Evolutionary conservation across 2,329 filamentous ascomycete genomes (phyloP).

Genomic region (Xylaria sp.): DNA sequence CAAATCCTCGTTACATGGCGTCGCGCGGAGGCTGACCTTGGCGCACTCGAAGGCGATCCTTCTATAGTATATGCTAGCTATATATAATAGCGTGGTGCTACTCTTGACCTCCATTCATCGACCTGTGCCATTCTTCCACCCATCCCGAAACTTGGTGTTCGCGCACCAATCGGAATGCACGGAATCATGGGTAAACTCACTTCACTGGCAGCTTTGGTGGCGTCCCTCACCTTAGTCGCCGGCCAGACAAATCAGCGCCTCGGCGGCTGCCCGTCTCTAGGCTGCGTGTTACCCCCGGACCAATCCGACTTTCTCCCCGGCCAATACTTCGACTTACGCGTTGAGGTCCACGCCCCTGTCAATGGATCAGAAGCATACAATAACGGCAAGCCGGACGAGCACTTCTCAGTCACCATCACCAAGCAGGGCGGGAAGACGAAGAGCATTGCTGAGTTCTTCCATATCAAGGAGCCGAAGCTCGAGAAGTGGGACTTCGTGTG

Average conservation of each 20-base stretch:
- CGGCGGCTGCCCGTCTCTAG: constrained; percentile 68
- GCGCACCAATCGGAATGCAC: constrained; percentile 1
- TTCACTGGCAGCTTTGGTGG: constrained; percentile 44
- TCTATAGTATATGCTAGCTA: not conserved
- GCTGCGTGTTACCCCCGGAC: constrained; percentile 70
- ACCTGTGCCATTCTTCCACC: not conserved
- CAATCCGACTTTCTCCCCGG: constrained; percentile 84
- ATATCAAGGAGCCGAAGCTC: constrained; percentile 74
- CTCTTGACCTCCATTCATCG: not conserved
- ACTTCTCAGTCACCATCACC: constrained; percentile 79
- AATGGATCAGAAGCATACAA: constrained; percentile 85
- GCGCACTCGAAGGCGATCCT: constrained; percentile 15
- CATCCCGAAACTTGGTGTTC: not conserved
- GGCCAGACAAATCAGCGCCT: constrained; percentile 71
- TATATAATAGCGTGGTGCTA: constrained; percentile 28
- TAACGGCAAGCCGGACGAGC: constrained; percentile 74
- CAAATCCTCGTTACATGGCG: constrained; percentile 19
- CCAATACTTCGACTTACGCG: constrained; percentile 84
- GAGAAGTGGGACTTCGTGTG: constrained; percentile 88
- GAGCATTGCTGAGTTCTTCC: constrained; percentile 74
- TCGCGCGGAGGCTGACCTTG: constrained; percentile 24
- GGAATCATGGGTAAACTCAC: constrained; percentile 28
- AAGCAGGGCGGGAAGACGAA: constrained; percentile 68
- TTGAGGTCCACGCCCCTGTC: constrained; percentile 83
- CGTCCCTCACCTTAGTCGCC: constrained; percentile 55